Conservation (phyloP, 1,284 basidiomycete species). For the Microbotryum violaceum region DNA sequence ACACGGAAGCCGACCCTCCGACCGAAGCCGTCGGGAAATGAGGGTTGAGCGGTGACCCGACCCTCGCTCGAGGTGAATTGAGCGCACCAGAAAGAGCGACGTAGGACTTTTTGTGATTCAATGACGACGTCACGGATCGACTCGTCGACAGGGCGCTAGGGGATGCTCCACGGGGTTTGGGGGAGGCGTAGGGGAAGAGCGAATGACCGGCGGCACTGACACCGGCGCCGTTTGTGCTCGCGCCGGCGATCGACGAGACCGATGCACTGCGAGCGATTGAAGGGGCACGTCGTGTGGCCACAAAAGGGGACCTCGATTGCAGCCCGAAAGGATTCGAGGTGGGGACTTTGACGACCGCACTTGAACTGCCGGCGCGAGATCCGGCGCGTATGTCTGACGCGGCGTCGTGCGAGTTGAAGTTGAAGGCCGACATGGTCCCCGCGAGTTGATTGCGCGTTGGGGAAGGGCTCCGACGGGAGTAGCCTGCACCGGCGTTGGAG, state of each 20-base stretch:
- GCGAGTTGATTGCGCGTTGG: conserved; percentile 23
- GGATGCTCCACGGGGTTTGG: conserved; percentile 16
- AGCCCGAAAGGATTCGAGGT: conserved; percentile 21
- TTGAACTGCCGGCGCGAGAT: background rate
- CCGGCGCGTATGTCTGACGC: background rate
- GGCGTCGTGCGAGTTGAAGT: conserved; percentile 10
- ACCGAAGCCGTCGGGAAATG: background rate
- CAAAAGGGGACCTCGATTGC: conserved; percentile 22
- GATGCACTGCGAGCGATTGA: background rate
- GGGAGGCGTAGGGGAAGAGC: conserved; percentile 28
- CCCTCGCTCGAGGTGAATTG: background rate
- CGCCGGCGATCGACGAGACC: background rate
- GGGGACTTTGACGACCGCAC: conserved; percentile 7
- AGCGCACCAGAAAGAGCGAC: conserved; percentile 1
- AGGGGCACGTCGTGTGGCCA: background rate
- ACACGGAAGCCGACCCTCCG: background rate
- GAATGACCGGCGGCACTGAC: conserved; percentile 6
- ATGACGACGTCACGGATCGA: conserved; percentile 9
- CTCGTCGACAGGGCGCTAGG: background rate
- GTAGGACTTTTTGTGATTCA: conserved; percentile 1
- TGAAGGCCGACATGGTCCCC: conserved; percentile 25
- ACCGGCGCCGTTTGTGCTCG: background rate
- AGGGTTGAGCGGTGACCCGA: conserved; percentile 13
- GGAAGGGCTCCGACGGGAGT: conserved; percentile 12
- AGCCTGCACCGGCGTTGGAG: background rate